These are phyloP conservation scores for Suhomyces choctaworum DNA, from an alignment of 1,139 yeast genomes.

Conservation along the genomic window DNA sequence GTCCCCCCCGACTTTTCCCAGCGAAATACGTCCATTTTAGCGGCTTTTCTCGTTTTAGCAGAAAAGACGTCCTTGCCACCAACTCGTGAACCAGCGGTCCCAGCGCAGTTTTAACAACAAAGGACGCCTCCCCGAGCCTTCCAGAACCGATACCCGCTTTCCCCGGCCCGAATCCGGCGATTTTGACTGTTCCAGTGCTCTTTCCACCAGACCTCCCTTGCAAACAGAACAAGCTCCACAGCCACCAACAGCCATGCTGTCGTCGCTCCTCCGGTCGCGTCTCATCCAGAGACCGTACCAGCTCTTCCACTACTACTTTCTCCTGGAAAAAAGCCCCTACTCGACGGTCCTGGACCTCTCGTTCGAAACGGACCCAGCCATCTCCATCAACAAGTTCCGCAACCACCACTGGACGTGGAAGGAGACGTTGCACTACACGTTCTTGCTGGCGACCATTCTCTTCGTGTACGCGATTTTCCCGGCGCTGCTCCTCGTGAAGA, in stretches of 20 bases:
- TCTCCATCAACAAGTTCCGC: constrained; percentile 49
- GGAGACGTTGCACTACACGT: constrained; percentile 55
- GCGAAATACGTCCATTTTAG: too few relatives aligned
- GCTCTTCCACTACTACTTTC: constrained; percentile 51
- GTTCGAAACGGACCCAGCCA: constrained; percentile 56
- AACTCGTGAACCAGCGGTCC: too few relatives aligned
- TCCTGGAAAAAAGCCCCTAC: constrained; percentile 60
- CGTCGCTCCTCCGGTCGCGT: constrained; percentile 33
- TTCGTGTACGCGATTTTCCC: constrained; percentile 57
- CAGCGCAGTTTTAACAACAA: too few relatives aligned
- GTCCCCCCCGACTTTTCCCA: too few relatives aligned
- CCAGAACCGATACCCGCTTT: too few relatives aligned
- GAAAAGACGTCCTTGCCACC: too few relatives aligned
- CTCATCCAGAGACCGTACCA: constrained; percentile 43
- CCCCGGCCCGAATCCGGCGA: too few relatives aligned
- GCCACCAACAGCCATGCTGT: constrained; percentile 3
- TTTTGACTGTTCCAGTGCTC: too few relatives aligned
- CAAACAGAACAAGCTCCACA: too few relatives aligned
- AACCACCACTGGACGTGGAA: constrained; percentile 48
- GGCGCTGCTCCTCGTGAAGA: constrained; percentile 49
- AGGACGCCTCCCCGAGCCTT: too few relatives aligned
- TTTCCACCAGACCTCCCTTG: too few relatives aligned
- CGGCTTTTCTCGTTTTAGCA: too few relatives aligned
- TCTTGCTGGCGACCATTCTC: constrained; percentile 47
- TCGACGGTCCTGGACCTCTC: constrained; percentile 56